Base-by-base conservation (phyloP, 305 asterid genomes). In the Ruellia speciosa region DNA sequence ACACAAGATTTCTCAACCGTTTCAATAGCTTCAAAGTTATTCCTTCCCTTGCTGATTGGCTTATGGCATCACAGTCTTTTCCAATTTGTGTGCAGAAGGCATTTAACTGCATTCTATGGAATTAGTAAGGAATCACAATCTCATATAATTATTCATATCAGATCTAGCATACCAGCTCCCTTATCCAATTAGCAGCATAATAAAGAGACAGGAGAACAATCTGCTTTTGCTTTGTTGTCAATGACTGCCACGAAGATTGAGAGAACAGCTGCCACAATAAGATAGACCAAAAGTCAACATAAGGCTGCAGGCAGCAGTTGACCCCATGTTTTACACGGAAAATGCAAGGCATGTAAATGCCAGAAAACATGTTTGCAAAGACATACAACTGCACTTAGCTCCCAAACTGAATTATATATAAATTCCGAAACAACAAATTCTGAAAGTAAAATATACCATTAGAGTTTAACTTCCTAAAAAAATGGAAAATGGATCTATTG, bases 171-270 rank as follows among this genome's bases (percentile, higher is more conserved):
- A 88, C 96, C 82, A 88, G 85, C 77, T 88, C 96, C 67, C 94
- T 74, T 40, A 86, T 82, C 96, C 96, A 85, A 74, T 85, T 88
- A 76, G 86, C 84, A 62, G 94, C 94, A 69, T 79, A 88, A 75
- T 71, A 81, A 69, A 85, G 85, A 73, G 85, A 88, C 58, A 83
- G 82, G 59, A 84, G 69, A 45, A 74, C 70, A 71, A 74, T 71
- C 69, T 83, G 83, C 69, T 83, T 85, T 70, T 88, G 90, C 72
- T 78, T 88, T 66, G 76, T 82, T 58, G 75, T 73, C 74, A 83
- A 85, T 66, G 81, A 74, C 57, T 76, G 76, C 94, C 90, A 83
- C 49, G 66, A 68, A 18, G 68, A 54, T 64, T 68, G 73, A 54
- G 81, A 63, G 70, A 85, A 75, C 63, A 79, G 73, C 96, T 88